A percentile compares a stretch with the other conserved stretches of the same genome.
Evolutionary conservation across 1,139 yeast species (phyloP).

Genomic region (Kluyveromyces marxianus): DNA sequence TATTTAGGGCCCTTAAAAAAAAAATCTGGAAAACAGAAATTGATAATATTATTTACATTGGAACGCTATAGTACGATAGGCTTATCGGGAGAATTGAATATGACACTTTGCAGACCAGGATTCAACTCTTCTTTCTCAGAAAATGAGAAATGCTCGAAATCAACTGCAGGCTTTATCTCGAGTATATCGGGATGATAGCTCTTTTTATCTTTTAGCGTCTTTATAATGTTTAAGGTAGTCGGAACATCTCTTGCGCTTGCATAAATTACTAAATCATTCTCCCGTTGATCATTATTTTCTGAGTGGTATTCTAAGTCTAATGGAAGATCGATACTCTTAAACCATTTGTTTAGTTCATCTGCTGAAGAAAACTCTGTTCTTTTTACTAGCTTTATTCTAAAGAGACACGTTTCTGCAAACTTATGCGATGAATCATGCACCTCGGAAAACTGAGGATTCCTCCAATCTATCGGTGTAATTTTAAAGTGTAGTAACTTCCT

Average conservation of each 20-base stretch:
- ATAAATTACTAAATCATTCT: conserved; percentile 15
- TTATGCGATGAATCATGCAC: conserved; percentile 1
- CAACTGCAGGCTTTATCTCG: conserved; percentile 1
- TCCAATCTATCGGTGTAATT: conserved; percentile 23
- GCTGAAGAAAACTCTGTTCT: neutral
- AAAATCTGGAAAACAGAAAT: neutral
- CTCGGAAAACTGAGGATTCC: conserved; percentile 6
- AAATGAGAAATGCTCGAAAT: conserved; percentile 5
- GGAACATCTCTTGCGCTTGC: conserved; percentile 5
- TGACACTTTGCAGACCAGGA: neutral
- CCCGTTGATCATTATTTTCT: conserved; percentile 12
- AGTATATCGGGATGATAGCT: neutral
- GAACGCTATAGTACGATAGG: neutral
- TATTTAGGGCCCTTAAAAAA: neutral
- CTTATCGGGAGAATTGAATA: neutral
- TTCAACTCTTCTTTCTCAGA: neutral
- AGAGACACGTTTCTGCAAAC: conserved; percentile 13
- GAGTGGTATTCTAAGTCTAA: conserved; percentile 15
- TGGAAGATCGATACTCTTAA: neutral
- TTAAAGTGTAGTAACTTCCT: conserved; percentile 23
- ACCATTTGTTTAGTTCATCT: conserved; percentile 2
- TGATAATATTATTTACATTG: neutral
- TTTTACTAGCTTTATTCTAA: conserved; percentile 13
- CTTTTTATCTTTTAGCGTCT: neutral
- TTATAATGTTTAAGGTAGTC: neutral